Evolutionary conservation across 2,329 filamentous ascomycete species (phyloP), one percentile per base, ranked within the genome.

Genomic region (Alternaria burnsii): DNA sequence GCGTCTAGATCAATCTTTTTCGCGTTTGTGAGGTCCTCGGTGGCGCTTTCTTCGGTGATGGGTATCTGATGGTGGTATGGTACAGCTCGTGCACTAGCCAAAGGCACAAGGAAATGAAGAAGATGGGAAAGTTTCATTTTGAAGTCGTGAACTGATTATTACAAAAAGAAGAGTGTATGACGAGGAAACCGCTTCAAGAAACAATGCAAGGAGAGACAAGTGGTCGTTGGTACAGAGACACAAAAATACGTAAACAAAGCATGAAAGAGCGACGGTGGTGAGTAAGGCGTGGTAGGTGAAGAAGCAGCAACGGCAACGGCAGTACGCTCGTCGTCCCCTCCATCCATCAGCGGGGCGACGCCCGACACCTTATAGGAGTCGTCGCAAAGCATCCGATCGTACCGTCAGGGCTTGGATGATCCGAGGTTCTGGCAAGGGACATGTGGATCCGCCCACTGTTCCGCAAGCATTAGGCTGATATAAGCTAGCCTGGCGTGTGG

Each of bases 11-110:
- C 46, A 4, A 34, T 16, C 12, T 20, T 22, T 51, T 59, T 41
- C 32, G 16, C 16, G 30, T 3, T 26, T 20, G 43, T n/a, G 16
- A 30, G 43, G n/a, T 55, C 18, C 26, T 53, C 12, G 12, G 28
- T 34, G 32, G 42, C 5, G 30, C 3, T 30, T 4, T 51, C 30
- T 26, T 28, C 55, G 36, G 34, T 11, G 7, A 60, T 47, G 14
- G 63, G 58, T 51, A 56, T 34, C 20, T 67, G 62, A 28, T 56
- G 55, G 12, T 51, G 55, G n/a, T 52, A 44, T 28, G 20, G 41
- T 11, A 62, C 26, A 14, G 55, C 55, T 12, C 58, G 42, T 52
- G 63, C 61, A 52, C 61, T 59, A 44, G 55, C 56, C 48, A 66
- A 58, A 43, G 63, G 58, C 38, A 58, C 52, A 32, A 58, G 28